Conservation (phyloP, 2,329 filamentous ascomycete species). For the Nannizziopsis barbatae region DNA sequence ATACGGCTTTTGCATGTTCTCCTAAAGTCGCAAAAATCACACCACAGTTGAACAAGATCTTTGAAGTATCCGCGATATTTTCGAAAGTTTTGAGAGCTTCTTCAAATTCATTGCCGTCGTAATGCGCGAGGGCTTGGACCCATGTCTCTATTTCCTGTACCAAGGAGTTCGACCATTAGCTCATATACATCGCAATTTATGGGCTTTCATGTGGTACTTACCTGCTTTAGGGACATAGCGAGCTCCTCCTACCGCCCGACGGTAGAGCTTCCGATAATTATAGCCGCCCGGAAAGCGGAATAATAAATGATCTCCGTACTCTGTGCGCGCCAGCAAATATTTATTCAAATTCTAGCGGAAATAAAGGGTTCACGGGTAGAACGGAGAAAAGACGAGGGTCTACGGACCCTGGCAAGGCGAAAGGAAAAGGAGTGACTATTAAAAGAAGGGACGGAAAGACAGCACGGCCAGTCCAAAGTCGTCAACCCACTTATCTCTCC, state of each 20-base stretch:
- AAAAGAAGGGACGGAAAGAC: too few relatives aligned
- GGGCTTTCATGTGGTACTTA: slow-evolving; percentile 4
- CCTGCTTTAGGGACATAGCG: slow-evolving; percentile 20
- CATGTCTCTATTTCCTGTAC: slow-evolving; percentile 93
- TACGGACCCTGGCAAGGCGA: background rate
- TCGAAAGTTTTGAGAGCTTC: slow-evolving; percentile 75
- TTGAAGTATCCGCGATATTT: slow-evolving; percentile 84
- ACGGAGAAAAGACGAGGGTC: background rate
- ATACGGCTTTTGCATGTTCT: slow-evolving; percentile 87
- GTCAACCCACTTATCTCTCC: slow-evolving; percentile 5
- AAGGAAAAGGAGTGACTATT: background rate
- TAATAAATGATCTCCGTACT: background rate
- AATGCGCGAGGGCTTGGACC: slow-evolving; percentile 80
- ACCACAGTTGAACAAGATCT: slow-evolving; percentile 96
- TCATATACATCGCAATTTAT: background rate
- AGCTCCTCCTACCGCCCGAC: slow-evolving; percentile 3
- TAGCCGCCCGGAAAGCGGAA: slow-evolving; percentile 5
- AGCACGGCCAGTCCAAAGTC: background rate
- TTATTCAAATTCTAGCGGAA: background rate
- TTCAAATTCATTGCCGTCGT: slow-evolving; percentile 97
- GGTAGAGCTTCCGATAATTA: background rate
- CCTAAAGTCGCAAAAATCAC: slow-evolving; percentile 95
- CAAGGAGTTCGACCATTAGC: slow-evolving; percentile 8
- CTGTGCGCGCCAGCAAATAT: background rate
- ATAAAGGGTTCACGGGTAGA: background rate